Base-by-base conservation (phyloP, 2,329 filamentous ascomycete species). In the Knufia fluminis region DNA sequence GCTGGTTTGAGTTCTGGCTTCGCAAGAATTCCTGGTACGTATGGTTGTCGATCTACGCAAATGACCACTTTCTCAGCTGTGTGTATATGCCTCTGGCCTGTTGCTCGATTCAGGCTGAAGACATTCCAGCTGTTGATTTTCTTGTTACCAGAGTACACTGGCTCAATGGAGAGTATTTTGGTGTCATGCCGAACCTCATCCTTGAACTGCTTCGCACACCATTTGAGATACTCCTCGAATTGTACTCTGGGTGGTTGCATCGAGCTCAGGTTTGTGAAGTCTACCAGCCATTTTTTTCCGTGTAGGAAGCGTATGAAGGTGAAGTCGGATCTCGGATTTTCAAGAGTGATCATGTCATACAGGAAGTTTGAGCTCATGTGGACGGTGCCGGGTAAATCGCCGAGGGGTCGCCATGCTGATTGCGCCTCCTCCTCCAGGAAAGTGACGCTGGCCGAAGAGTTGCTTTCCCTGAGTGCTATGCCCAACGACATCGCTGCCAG, bases 271-370 rank as follows among this genome's bases (percentile, higher is more conserved):
- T 57, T 57, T 17, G 53, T 48, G 44, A 50, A 58, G 14, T 43
- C 20, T 14, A 54, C 43, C 20, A 58, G 50, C n/a, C 45, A 40
- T 17, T 54, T 50, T 9, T 48, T 54, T 23, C 41, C 42, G 28
- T 58, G 54, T 20, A 58, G 53, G 36, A 55, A 58, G 24, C 53
- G 55, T 26, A 58, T 35, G 48, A 58, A 58, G 1, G 56, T 57
- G 51, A 57, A 58, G 9, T 45, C 49, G 2, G 54, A 57, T 4
- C 56, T 50, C 10, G 56, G 56, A 33, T 58, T 57, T 28, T 55
- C 51, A 12, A 53, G 50, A 10, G 56, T 58, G 41, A 57, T 46
- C 41, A 58, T 40, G 38, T 58, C 56, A 33, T 54, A 49, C 40
- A 58, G 40, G 42, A 58, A 57, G 14, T 55, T 53, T 9, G 46